Base-by-base conservation (phyloP, 129 eudicot species). In the Logfia minima region DNA sequence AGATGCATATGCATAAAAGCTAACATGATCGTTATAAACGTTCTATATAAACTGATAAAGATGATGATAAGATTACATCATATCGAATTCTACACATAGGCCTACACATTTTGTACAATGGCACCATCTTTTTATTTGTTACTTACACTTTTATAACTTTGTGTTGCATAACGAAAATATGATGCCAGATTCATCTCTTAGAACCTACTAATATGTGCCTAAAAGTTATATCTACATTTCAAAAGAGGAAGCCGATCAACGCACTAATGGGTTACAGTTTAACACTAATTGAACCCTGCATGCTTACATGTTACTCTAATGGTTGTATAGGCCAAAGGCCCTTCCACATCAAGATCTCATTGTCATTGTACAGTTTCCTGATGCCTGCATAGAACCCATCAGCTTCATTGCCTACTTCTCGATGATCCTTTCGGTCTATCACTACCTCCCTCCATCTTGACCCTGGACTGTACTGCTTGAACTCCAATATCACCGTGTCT, bases 381-480 rank as follows among this genome's bases (percentile, higher is more conserved):
- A 93, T 91, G 55, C 98, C 98, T 62, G 93, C 98, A 70, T 93
- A 93, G 71, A 89, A 93, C 5, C 98, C 97, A 55, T 83, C 82
- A 8, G 70, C 79, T 71, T 86, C 88, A 18, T 86, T 84, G 63
- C 98, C 98, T 29, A 87, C 87, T 86, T 91, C 97, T 5, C 85
- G 82, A 68, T 93, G 97, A 59, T 83, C 87, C 61, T 80, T 87
- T 83, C 98, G 65, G 66, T 76, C 85, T 17, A 93, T 88, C 34
- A 19, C 52, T 65, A 74, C 85, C 74, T 79, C 84, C 76, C 98
- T 86, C 97, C 98, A 93, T 68, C 87, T 71, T 16, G 98, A 93
- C 13, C 87, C 97, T 2, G 60, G 78, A 69, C 60, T 70, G 29
- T 91, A 93, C 81, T 93, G 97, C 75, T 85, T 89, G 86, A 93